These are phyloP conservation scores for Fonsecaea multimorphosa DNA, from an alignment of 2,329 filamentous ascomycete species.

Conservation along the genomic window DNA sequence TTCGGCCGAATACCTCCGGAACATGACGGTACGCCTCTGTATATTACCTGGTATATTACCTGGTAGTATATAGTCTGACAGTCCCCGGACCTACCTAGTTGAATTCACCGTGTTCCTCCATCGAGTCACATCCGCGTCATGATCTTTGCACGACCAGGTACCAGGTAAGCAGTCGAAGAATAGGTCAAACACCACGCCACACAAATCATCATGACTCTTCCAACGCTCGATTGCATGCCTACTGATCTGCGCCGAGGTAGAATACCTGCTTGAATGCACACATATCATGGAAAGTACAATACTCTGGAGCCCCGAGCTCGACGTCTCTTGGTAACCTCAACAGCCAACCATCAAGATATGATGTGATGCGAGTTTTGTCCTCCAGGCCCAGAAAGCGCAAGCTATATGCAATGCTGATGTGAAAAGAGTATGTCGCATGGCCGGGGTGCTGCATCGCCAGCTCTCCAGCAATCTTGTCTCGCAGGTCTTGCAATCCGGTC, in stretches of 20 bases:
- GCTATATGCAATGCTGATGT: slow-evolving; percentile 19
- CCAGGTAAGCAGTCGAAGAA: too few species aligned
- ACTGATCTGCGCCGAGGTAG: slow-evolving; percentile 7
- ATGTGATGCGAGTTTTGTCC: slow-evolving; percentile 8
- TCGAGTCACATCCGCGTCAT: neutral
- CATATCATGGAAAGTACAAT: slow-evolving; percentile 20
- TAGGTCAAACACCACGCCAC: too few species aligned
- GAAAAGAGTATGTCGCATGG: slow-evolving; percentile 20
- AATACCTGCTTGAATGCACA: slow-evolving; percentile 8
- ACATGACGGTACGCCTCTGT: too few species aligned
- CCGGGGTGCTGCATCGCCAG: slow-evolving; percentile 20
- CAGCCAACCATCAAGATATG: slow-evolving; percentile 7
- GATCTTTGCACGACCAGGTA: too few species aligned
- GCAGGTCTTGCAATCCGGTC: slow-evolving; percentile 7
- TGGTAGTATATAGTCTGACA: too few species aligned
- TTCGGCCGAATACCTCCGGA: too few species aligned
- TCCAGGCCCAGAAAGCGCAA: slow-evolving; percentile 8
- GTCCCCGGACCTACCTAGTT: too few species aligned
- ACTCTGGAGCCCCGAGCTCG: slow-evolving; percentile 13
- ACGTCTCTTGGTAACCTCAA: neutral
- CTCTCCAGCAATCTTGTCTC: slow-evolving; percentile 11
- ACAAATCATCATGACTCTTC: neutral
- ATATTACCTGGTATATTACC: too few species aligned
- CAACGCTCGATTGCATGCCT: neutral
- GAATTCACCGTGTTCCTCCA: too few species aligned